phyloP scores from a whole-genome alignment of 768 basidiomycete genomes.

The Tulasnella calospora region DNA sequence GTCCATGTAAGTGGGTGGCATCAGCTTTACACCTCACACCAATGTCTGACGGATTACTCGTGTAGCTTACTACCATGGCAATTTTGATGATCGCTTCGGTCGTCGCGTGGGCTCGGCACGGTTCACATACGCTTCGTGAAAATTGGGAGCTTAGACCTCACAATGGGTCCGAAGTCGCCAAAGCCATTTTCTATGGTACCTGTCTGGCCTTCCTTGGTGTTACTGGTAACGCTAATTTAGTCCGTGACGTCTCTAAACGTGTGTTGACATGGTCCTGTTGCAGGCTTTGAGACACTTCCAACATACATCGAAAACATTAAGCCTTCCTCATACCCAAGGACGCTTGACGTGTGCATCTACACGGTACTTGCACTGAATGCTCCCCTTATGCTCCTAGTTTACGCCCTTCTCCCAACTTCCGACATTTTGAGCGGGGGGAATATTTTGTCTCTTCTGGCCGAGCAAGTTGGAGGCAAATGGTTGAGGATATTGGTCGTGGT shows the following conservation, averaged over 20 bases:
- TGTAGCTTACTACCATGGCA: constrained; percentile 53
- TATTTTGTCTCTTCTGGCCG: constrained; percentile 59
- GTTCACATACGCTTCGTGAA: constrained; percentile 45
- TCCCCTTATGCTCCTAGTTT: constrained; percentile 53
- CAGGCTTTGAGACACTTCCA: constrained; percentile 48
- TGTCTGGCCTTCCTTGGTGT: constrained; percentile 69
- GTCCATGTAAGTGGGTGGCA: constrained; percentile 50
- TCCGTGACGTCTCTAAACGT: constrained; percentile 41
- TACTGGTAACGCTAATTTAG: constrained; percentile 54
- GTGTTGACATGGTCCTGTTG: constrained; percentile 24
- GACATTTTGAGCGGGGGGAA: constrained; percentile 51
- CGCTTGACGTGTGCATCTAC: constrained; percentile 61
- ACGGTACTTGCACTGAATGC: constrained; percentile 55
- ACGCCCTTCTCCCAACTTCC: constrained; percentile 55
- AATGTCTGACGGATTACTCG: neutral
- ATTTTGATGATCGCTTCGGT: constrained; percentile 48
- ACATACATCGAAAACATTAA: constrained; percentile 61
- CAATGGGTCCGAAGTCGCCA: constrained; percentile 36
- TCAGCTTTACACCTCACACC: neutral
- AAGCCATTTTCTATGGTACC: constrained; percentile 58
- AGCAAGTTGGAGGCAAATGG: constrained; percentile 57
- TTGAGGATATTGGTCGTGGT: constrained; percentile 57
- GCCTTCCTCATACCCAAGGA: constrained; percentile 50
- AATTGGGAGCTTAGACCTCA: constrained; percentile 51
- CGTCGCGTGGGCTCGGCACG: constrained; percentile 50